Base-by-base conservation (phyloP, 192 early-diverging fungal genomes). In the Jimgerdemannia lactiflua region DNA sequence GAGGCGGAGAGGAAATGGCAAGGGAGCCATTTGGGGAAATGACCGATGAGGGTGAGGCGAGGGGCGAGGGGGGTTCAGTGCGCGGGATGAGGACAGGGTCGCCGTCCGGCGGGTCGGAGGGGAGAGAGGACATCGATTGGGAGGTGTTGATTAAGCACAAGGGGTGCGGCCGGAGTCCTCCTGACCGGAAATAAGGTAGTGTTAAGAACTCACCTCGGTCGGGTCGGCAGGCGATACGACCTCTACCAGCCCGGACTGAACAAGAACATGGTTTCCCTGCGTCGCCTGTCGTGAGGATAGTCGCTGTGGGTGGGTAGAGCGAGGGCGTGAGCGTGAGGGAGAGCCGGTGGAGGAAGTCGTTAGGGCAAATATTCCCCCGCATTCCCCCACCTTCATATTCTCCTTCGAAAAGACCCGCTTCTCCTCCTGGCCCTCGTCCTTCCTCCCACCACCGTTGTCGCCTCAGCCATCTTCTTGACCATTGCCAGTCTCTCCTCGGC, bases 191-290 rank as follows among this genome's bases (percentile, higher is more conserved):
- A 29, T 29, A 29, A 29, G 1, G 29, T 29, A 29, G 29, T 29
- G 29, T 85, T 79, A 88, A 88, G 71, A 82, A 85, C 44, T 82
- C 3, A 77, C 75, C 10, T 65, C 73, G 19, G 72, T 68, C 43
- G 72, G 73, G 64, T 67, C n/a, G 3, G 42, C 64, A 29, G 74
- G 67, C 0, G 88, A 87, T 20, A 90, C 81, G 10, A 93, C 86
- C 72, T 89, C 85, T 19, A 93, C 89, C 3, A 83, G 79, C 42
- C 94, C 94, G 20, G 87, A 85, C 19, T 87, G 78, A 71, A 95
- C 86, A 95, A 95, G 70, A 91, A 95, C 79, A 94, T 88, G 39
- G 91, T 91, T 9, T 78, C 80, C 89, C 92, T 18, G 71, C 79
- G 54, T 93, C 92, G 8, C 92, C 91, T 66, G 90, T 81, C 10